These are phyloP conservation scores for Vigna reflexopilosa DNA, from an alignment of 306 rosid genomes.

Conservation along the genomic window DNA sequence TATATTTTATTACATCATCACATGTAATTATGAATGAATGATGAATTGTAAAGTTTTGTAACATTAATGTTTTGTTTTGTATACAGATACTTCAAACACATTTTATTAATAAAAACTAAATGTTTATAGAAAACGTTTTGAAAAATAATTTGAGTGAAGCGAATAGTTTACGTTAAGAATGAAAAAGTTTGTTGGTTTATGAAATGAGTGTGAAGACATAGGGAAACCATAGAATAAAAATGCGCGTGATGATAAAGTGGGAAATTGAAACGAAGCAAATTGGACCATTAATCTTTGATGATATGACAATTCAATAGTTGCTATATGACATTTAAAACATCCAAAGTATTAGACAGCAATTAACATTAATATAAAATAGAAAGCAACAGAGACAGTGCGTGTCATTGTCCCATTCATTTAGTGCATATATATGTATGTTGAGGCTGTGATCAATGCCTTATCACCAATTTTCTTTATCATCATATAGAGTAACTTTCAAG, in stretches of 20 bases:
- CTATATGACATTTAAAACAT: conserved; percentile 33
- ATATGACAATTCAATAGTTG: neutral
- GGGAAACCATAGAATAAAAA: neutral
- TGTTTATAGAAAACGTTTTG: no score
- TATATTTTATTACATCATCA: neutral
- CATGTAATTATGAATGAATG: neutral
- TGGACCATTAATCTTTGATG: neutral
- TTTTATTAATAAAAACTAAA: no score
- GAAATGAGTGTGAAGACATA: neutral
- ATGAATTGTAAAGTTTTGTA: neutral
- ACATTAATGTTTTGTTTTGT: neutral
- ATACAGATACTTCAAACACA: no score
- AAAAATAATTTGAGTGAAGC: no score
- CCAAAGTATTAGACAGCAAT: conserved; percentile 1
- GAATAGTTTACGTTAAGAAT: no score
- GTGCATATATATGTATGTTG: conserved; percentile 2
- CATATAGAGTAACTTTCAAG: no score
- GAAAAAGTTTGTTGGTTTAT: neutral
- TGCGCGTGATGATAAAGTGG: neutral
- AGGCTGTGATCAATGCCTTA: neutral
- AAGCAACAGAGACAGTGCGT: neutral
- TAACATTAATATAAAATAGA: neutral
- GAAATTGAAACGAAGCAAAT: neutral
- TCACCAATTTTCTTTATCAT: no score
- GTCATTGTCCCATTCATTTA: conserved; percentile 33